Percentiles rank a stretch among this genome's conserved stretches.
These are phyloP conservation scores for Protomyces arabidopsidicola DNA, from an alignment of 1,139 yeast genomes.

Conservation along the genomic window DNA sequence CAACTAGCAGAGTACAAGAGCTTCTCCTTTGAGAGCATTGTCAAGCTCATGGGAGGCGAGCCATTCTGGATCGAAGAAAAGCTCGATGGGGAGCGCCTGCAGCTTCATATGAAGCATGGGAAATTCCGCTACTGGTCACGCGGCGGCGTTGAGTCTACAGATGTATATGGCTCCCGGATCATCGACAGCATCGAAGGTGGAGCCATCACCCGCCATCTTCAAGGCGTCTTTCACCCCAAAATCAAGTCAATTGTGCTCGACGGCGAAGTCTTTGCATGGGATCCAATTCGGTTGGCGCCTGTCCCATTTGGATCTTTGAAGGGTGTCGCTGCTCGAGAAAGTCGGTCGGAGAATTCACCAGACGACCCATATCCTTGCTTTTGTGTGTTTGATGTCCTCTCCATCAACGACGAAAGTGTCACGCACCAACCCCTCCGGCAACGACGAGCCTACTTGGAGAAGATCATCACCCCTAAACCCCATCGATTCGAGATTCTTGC, in stretches of 20 bases:
- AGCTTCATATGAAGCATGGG: slow-evolving; percentile 55
- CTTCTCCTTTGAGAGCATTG: slow-evolving; percentile 33
- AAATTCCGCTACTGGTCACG: slow-evolving; percentile 61
- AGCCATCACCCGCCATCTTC: slow-evolving; percentile 55
- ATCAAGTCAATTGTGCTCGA: slow-evolving; percentile 59
- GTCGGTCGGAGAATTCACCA: slow-evolving; percentile 29
- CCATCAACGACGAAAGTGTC: slow-evolving; percentile 60
- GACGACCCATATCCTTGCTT: slow-evolving; percentile 48
- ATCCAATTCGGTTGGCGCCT: slow-evolving; percentile 53
- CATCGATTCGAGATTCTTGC: slow-evolving; percentile 55
- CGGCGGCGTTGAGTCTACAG: slow-evolving; percentile 66
- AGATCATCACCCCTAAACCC: slow-evolving; percentile 49
- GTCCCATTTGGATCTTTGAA: slow-evolving; percentile 78
- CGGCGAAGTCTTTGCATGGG: slow-evolving; percentile 94
- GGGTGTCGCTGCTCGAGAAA: slow-evolving; percentile 54
- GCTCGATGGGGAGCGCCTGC: slow-evolving; percentile 87
- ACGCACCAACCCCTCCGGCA: slow-evolving; percentile 52
- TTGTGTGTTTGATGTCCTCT: slow-evolving; percentile 67
- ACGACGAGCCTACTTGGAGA: slow-evolving; percentile 52
- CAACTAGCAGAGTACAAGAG: slow-evolving; percentile 59
- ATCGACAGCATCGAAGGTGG: slow-evolving; percentile 46
- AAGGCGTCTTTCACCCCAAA: slow-evolving; percentile 45
- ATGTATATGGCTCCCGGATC: slow-evolving; percentile 62
- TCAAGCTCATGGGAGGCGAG: slow-evolving; percentile 33
- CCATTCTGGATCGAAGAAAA: slow-evolving; percentile 81